phyloP scores from a whole-genome alignment of 176 grass and related monocot species.

The Bonia amplexicaulis region DNA sequence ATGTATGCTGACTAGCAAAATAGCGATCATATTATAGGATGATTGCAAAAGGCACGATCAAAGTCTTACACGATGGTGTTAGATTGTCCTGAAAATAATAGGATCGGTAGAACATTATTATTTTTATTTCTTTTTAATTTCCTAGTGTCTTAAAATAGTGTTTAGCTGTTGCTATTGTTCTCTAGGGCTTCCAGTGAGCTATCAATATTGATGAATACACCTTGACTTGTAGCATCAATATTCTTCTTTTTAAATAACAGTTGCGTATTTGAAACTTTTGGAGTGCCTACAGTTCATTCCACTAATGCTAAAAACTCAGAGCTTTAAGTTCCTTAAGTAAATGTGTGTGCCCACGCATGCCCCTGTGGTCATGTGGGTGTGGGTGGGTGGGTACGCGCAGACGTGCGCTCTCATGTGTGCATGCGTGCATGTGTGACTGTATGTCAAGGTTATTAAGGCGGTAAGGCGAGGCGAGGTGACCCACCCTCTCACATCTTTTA shows the following conservation, averaged over 20 bases:
- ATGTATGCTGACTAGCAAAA: not conserved
- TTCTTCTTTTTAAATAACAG: not conserved
- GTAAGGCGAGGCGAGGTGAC: too few species aligned
- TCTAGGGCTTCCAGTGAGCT: not conserved
- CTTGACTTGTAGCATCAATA: not conserved
- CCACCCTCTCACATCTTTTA: too few species aligned
- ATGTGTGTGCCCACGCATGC: not conserved
- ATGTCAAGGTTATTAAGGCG: too few species aligned
- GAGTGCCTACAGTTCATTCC: not conserved
- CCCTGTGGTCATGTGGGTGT: not conserved
- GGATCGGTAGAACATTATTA: not conserved
- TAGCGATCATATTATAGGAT: not conserved
- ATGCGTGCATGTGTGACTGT: not conserved
- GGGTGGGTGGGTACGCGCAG: not conserved
- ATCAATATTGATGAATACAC: slow-evolving; percentile 2
- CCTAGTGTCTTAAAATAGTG: not conserved
- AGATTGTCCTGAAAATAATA: not conserved
- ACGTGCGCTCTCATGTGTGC: not conserved
- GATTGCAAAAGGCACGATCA: not conserved
- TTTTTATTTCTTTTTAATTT: not conserved
- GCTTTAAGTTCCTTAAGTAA: not conserved
- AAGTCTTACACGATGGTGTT: not conserved
- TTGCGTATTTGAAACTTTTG: not conserved
- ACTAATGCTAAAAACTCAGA: not conserved
- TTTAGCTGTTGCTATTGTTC: not conserved